Evolutionary conservation across 140 eudicot genomes (phyloP), one percentile per base, ranked within the genome.

Genomic region (Erigeron philadelphicus): DNA sequence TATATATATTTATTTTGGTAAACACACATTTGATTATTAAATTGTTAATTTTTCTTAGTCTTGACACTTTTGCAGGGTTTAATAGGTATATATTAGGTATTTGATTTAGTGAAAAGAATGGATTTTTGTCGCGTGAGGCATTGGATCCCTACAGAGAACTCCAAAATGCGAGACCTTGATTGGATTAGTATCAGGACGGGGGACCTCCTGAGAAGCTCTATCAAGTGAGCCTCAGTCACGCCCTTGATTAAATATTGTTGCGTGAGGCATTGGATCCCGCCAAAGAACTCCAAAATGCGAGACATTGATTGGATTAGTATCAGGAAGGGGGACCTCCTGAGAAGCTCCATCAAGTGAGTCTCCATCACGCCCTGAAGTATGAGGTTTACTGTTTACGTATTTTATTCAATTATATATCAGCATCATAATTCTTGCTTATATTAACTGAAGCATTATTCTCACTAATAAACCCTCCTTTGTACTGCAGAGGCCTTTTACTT

Each of bases 221-320:
- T 87, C 97, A 85, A 82, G 95, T 63, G 18, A 64, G 6, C 53
- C 69, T 44, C 52, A 64, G 23, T 68, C 58, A 53, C 58, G 25
- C 58, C 23, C 58, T 7, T n/a, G 15, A 53, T 53, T 53, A 7
- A 19, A 6, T 53, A 0, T 53, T 67, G 73, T 71, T 70, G 95
- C 75, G 99, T 94, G 99, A 93, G 69, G 99, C 97, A 87, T 94
- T 94, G 97, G 99, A 94, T 94, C 97, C 97, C 95, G 75, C 72
- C 47, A 76, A 63, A 81, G 99, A 93, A 87, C 95, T 94, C 99
- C 99, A 89, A 89, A 87, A 87, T 94, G 99, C 88, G 73, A 81
- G 99, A 86, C 78, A 89, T 94, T 94, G 99, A 83, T 77, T 87
- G 97, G 99, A 94, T 78, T 82, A 94, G 99, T 94, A 94, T 75